A percentile compares a stretch with the other conserved stretches of the same genome.
phyloP scores from a whole-genome alignment of 2,329 filamentous ascomycete genomes.

The Diplodia intermedia region DNA sequence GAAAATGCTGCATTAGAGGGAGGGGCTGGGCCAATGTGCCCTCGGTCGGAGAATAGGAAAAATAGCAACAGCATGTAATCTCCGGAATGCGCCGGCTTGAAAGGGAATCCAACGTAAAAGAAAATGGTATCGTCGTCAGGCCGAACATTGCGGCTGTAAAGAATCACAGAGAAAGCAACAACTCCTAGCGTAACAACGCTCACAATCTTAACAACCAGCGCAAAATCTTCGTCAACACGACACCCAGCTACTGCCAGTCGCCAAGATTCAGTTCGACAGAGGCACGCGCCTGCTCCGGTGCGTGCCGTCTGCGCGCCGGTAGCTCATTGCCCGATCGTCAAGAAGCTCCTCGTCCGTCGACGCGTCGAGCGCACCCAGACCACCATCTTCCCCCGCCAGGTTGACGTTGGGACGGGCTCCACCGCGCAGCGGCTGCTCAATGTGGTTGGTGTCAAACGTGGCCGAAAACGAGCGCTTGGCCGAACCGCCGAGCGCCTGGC shows the following conservation, averaged over 20 bases:
- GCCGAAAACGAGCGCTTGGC: conserved; percentile 56
- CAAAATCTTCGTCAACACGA: not conserved
- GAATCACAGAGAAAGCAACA: conserved; percentile 28
- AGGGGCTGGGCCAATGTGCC: conserved; percentile 20
- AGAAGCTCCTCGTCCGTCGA: conserved; percentile 50
- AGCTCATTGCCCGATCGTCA: conserved; percentile 52
- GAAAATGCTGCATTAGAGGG: conserved; percentile 28
- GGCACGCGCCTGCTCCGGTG: conserved; percentile 48
- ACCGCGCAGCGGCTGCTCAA: conserved; percentile 53
- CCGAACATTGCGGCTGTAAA: conserved; percentile 16
- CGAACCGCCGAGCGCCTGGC: conserved; percentile 41
- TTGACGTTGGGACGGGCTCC: conserved; percentile 52
- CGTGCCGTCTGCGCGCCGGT: conserved; percentile 56
- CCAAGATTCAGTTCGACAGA: conserved; percentile 16
- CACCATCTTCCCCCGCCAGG: conserved; percentile 39
- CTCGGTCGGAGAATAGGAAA: conserved; percentile 14
- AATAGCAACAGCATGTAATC: conserved; percentile 7
- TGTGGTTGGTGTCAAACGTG: conserved; percentile 54
- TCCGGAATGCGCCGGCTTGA: conserved; percentile 15
- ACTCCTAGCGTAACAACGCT: conserved; percentile 8
- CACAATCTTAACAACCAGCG: not conserved
- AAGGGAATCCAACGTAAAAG: conserved; percentile 21
- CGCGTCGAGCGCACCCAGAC: conserved; percentile 39
- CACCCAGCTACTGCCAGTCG: not conserved
- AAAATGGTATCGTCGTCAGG: conserved; percentile 33